Evolutionary conservation across 371 early-diverging fungal genomes (phyloP), one percentile per base, ranked within the genome.

Genomic region (Mortierella sp.): DNA sequence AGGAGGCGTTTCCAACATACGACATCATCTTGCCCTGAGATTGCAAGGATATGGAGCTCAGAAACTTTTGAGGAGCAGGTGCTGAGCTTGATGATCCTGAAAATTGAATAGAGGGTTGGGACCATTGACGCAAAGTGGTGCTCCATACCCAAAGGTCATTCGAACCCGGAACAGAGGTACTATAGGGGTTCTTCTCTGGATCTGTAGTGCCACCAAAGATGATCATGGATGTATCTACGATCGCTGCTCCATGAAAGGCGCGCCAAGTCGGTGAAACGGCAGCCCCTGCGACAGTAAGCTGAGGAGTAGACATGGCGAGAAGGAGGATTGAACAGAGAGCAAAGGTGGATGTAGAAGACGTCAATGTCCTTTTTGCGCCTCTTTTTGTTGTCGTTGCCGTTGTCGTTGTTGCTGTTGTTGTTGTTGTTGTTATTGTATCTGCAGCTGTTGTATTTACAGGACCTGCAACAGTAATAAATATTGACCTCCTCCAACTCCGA

Each of bases 11-110:
- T 54, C 67, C 63, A 42, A 79, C 66, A 26, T 72, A 19, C 22
- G 79, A 72, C 66, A 79, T 47, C 74, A 79, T 70, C 67, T 66
- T 72, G 66, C 79, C 79, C 58, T 72, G 73, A 35, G 79, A 79
- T 19, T 73, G 73, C 0, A 79, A 54, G 0, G 79, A 17, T n/a
- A 73, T 58, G 3, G 79, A 56, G 23, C 29, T 64, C 1, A 79
- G 49, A 23, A 65, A 79, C 67, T 79, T 79, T 73, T 79, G 79
- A 7, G 79, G 79, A 4, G 67, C 53, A 13, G 76, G 76, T 28
- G 62, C 42, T 49, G 43, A 51, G 37, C 57, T 51, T 54, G 47
- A 32, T 8, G 61, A 60, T 61, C 54, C 61, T 37, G 37, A 61
- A 42, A 63, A 76, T 31, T 69, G 67, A 32, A 62, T 64, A 22